Conservation (phyloP, 2,329 filamentous ascomycete species). For the Aspergillus bombycis region DNA sequence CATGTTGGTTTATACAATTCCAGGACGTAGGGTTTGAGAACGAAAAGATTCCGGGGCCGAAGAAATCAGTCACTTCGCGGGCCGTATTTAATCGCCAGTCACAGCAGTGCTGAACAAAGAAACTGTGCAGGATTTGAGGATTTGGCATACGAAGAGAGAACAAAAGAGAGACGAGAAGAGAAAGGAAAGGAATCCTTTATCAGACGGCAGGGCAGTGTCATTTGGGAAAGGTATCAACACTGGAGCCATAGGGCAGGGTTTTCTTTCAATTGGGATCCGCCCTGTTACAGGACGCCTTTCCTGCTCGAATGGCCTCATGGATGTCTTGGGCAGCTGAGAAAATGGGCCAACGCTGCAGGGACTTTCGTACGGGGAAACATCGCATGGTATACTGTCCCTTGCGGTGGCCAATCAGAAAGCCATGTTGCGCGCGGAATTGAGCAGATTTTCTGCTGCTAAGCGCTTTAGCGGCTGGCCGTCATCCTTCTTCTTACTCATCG, state of each 20-base stretch:
- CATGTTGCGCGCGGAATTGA: constrained; percentile 24
- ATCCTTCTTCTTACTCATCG: background rate
- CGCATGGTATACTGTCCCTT: background rate
- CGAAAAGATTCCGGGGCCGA: background rate
- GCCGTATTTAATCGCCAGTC: background rate
- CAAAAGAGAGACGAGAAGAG: background rate
- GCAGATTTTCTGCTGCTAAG: constrained; percentile 25
- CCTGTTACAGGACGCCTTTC: background rate
- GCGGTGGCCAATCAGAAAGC: background rate
- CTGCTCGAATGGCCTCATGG: constrained; percentile 12
- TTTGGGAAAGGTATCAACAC: background rate
- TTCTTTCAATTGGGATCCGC: background rate
- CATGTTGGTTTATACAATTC: background rate
- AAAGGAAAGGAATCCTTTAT: background rate
- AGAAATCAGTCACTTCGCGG: background rate
- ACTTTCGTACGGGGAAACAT: background rate
- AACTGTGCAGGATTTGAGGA: background rate
- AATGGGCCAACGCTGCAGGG: background rate
- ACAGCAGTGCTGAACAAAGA: background rate
- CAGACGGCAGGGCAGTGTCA: background rate
- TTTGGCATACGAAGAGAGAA: background rate
- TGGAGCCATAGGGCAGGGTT: background rate
- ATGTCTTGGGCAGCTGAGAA: background rate
- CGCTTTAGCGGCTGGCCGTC: background rate
- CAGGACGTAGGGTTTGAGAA: background rate